Conservation (phyloP, 352 stramenopile species). For the Phytophthora meadii region DNA sequence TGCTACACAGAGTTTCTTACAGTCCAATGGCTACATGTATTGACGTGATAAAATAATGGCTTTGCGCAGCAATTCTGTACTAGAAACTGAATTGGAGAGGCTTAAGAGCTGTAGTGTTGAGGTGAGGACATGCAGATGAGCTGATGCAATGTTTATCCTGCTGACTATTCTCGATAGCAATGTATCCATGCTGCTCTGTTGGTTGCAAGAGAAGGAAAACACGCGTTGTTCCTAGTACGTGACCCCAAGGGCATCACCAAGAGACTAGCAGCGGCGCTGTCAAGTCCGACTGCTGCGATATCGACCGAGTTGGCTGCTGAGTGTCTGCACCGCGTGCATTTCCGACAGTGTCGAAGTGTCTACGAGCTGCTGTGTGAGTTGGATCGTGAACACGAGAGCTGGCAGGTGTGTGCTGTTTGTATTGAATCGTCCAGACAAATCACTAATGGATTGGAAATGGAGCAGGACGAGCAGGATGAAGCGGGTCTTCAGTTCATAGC, state of each 20-base stretch:
- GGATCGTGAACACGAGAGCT: conserved; percentile 32
- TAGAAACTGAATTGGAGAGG: conserved; percentile 10
- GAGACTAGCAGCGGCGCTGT: conserved; percentile 24
- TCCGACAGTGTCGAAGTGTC: conserved; percentile 43
- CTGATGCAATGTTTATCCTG: too few species aligned
- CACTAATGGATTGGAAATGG: conserved; percentile 16
- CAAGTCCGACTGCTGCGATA: conserved; percentile 13
- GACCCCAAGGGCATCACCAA: conserved; percentile 39
- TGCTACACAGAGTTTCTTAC: conserved; percentile 1
- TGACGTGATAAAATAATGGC: conserved; percentile 5
- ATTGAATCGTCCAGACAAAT: conserved; percentile 12
- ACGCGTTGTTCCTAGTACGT: conserved; percentile 29
- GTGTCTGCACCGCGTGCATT: conserved; percentile 39
- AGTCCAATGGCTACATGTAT: background rate
- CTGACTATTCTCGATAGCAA: conserved; percentile 13
- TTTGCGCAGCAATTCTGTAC: conserved; percentile 6
- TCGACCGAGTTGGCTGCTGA: conserved; percentile 23
- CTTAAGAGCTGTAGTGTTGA: conserved; percentile 21
- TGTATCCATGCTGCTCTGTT: conserved; percentile 26
- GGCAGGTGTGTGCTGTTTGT: conserved; percentile 26
- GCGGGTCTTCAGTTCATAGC: conserved; percentile 27
- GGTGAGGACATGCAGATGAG: conserved; percentile 4
- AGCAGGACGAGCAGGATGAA: conserved; percentile 23
- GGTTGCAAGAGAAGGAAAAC: conserved; percentile 10
- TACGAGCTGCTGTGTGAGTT: conserved; percentile 48